phyloP scores from a whole-genome alignment of 305 asterid genomes.

The Fraxinus latifolia region DNA sequence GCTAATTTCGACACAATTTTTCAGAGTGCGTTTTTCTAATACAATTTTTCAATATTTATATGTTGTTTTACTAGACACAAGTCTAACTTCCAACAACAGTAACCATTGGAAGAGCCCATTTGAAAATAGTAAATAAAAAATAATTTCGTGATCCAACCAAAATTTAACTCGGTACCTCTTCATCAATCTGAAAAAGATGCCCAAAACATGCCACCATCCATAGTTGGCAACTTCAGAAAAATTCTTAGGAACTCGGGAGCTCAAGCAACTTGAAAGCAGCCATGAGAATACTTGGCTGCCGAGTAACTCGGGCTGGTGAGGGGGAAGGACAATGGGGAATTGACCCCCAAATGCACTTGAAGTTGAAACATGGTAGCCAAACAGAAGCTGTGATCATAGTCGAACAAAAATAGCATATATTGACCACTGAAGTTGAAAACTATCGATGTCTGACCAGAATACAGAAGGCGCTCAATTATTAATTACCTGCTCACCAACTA shows the following conservation, averaged over 20 bases:
- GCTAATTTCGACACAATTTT: not conserved
- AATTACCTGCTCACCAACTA: not conserved
- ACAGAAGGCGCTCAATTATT: not conserved
- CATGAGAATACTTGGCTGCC: not conserved
- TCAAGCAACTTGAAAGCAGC: not conserved
- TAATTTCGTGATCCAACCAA: not conserved
- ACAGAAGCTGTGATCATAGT: not conserved
- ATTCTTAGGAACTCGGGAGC: not conserved
- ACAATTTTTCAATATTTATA: not conserved
- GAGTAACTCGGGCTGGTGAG: not conserved
- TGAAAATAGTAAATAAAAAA: not conserved
- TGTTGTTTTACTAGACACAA: not conserved
- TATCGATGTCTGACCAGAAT: not conserved
- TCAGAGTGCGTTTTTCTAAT: not conserved
- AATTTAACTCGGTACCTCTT: not conserved
- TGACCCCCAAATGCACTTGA: not conserved
- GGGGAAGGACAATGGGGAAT: not conserved
- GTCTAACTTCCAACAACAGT: not conserved
- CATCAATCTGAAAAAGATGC: not conserved
- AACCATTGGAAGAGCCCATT: not conserved
- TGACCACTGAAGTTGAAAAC: not conserved
- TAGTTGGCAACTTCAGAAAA: not conserved
- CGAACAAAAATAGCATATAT: not conserved
- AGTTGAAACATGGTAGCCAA: not conserved
- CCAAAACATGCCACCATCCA: not conserved